These are phyloP conservation scores for Penicillium sumatraense DNA, from an alignment of 2,329 filamentous ascomycete genomes.

Conservation along the genomic window DNA sequence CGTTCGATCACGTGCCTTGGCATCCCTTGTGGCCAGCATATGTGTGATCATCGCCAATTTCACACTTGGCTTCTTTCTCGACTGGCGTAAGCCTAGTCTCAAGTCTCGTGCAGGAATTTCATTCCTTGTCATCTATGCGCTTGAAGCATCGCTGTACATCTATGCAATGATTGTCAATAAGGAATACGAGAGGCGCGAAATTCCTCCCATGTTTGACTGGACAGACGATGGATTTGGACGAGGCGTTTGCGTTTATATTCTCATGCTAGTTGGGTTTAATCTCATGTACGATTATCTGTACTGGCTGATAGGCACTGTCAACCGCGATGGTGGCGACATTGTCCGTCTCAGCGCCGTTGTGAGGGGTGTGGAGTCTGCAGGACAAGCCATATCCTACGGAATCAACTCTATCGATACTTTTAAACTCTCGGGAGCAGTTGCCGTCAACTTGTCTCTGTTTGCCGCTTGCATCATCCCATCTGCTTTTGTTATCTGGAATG, in stretches of 20 bases:
- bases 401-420: slow-evolving; percentile 5
- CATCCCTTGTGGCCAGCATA: not conserved
- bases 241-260: not conserved
- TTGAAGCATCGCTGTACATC: not conserved
- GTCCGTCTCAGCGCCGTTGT: slow-evolving; percentile 5
- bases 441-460: slow-evolving; percentile 3
- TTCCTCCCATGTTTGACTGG: not conserved
- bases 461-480: slow-evolving; percentile 5
- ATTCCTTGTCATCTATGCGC: not conserved
- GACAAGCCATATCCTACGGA: slow-evolving; percentile 4
- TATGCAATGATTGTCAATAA: not conserved
- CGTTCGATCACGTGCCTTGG: slow-evolving; percentile 10
- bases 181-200: not conserved
- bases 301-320: slow-evolving; percentile 4
- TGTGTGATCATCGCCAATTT: slow-evolving; percentile 1
- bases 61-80: slow-evolving; percentile 1
- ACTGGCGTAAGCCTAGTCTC: slow-evolving; percentile 1
- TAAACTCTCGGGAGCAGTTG: slow-evolving; percentile 3
- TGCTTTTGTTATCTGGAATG: not conserved
- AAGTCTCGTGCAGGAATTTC: not conserved
- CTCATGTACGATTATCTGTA: slow-evolving; percentile 5
- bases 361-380: slow-evolving; percentile 1
- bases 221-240: slow-evolving; percentile 4
- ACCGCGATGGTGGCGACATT: not conserved
- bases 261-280: slow-evolving; percentile 4